phyloP scores from a whole-genome alignment of 768 basidiomycete species.

The Pisolithus sp. region DNA sequence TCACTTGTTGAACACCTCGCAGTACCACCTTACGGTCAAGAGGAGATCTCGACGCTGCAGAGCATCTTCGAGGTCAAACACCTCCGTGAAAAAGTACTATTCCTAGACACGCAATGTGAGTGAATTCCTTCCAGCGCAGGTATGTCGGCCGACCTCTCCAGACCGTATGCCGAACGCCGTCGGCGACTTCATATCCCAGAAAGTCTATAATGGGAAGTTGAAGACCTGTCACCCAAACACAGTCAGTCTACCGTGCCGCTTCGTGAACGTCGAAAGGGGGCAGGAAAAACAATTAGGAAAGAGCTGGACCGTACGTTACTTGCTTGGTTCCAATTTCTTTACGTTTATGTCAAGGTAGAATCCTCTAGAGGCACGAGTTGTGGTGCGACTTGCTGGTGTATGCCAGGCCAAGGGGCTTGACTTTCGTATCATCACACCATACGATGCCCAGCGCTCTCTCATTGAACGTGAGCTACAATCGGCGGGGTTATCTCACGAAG shows the following conservation, averaged over 20 bases:
- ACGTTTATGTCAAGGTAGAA: background rate
- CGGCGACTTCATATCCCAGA: background rate
- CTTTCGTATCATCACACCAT: slow-evolving; percentile 73
- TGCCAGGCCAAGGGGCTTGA: slow-evolving; percentile 39
- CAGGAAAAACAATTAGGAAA: background rate
- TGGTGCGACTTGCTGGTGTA: slow-evolving; percentile 47
- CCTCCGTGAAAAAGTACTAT: slow-evolving; percentile 39
- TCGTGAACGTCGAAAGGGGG: background rate
- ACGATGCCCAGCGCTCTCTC: slow-evolving; percentile 58
- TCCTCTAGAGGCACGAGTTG: slow-evolving; percentile 40
- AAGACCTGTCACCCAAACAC: background rate
- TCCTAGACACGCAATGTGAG: slow-evolving; percentile 69
- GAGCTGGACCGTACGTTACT: background rate
- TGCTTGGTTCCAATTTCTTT: background rate
- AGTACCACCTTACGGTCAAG: slow-evolving; percentile 79
- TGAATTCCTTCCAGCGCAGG: background rate
- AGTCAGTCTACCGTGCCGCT: background rate
- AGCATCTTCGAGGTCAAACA: slow-evolving; percentile 73
- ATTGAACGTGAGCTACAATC: slow-evolving; percentile 53
- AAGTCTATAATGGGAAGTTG: background rate
- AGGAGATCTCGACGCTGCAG: slow-evolving; percentile 52
- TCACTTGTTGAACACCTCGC: background rate
- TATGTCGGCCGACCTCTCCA: background rate
- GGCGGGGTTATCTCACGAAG: slow-evolving; percentile 43
- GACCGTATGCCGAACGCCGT: background rate